Base-by-base conservation (phyloP, 2,329 filamentous ascomycete genomes). In the Penicillium sp. region DNA sequence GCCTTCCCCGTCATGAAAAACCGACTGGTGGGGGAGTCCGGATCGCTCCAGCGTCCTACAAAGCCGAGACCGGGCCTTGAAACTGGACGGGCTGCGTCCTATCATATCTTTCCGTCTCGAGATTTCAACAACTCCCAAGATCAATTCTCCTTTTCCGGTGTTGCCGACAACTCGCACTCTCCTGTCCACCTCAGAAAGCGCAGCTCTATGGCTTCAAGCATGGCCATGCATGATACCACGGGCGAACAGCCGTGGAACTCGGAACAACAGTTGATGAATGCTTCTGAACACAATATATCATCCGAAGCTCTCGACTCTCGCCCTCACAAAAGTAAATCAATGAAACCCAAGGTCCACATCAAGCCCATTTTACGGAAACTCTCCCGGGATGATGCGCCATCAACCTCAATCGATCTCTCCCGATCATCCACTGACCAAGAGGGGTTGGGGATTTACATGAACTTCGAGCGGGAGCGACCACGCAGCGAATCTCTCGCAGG, bases 291-390 rank as follows among this genome's bases (percentile, higher is more conserved):
- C 18, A 61, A 58, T 41, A 53, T 48, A 32, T 58, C 56, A 6
- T 54, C 57, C 13, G 60, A 66, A 4, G 38, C 50, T 13, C 52
- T 60, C 29, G 56, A 59, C 37, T 52, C 59, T 50, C 60, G 61
- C 44, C 55, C 62, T n/a, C 55, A 61, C 32, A 65, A 59, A 54
- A 52, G 52, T 48, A 62, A 64, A 39, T 53, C 58, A 10, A 44
- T 59, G 1, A 71, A 67, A 47, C 55, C 66, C 25, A 72, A 72
- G 46, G 62, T 65, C 4, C 81, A 80, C 66, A 78, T 82, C 67
- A 84, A 83, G 66, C 81, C 82, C 3, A 79, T 83, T 56, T 70
- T 82, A 50, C 77, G 80, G 49, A 83, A 82, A 65, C 72, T 80
- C 58, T 79, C 80, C 21, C 72, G 74, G 44, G 75, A 79, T 56